Percentiles rank a stretch among this genome's conserved stretches.
Evolutionary conservation across 441 rosid genomes (phyloP).

Genomic region (Pelargonium citronellum): DNA sequence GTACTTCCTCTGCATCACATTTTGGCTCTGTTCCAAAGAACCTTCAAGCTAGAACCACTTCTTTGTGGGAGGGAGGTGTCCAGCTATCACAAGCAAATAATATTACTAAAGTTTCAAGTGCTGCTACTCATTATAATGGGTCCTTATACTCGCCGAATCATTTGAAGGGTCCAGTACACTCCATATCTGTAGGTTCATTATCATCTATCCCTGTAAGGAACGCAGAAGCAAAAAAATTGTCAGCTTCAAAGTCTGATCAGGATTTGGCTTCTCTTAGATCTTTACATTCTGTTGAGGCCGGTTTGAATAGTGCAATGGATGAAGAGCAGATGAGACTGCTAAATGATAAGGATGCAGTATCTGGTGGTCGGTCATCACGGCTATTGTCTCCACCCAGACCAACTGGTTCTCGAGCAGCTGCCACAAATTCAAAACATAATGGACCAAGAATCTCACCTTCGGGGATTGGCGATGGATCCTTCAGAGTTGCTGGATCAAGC

Average conservation of each 20-base stretch:
- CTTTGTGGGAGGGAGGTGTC: constrained; percentile 43
- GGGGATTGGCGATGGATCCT: constrained; percentile 40
- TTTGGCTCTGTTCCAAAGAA: constrained; percentile 46
- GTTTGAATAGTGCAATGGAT: constrained; percentile 32
- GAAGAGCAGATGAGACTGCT: constrained; percentile 45
- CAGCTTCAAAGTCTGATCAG: constrained; percentile 74
- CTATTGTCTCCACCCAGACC: constrained; percentile 55
- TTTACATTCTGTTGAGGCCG: constrained; percentile 47
- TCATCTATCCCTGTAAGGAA: constrained; percentile 52
- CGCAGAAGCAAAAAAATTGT: constrained; percentile 37
- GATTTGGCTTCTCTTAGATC: constrained; percentile 69
- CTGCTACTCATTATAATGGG: constrained; percentile 34
- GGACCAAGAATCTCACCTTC: constrained; percentile 41
- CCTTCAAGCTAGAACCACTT: constrained; percentile 20
- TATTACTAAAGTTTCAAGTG: constrained; percentile 31
- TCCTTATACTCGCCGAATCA: constrained; percentile 42
- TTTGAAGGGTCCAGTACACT: constrained; percentile 44
- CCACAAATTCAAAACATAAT: constrained; percentile 39
- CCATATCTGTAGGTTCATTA: constrained; percentile 46
- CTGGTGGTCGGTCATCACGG: constrained; percentile 41
- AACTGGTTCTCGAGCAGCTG: constrained; percentile 38
- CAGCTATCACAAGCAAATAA: constrained; percentile 39
- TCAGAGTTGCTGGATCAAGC: constrained; percentile 37
- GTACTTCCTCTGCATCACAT: constrained; percentile 47
- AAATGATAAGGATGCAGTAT: constrained; percentile 39